Conservation (phyloP, 768 basidiomycete species). For the Tricholoma saponaceum region DNA sequence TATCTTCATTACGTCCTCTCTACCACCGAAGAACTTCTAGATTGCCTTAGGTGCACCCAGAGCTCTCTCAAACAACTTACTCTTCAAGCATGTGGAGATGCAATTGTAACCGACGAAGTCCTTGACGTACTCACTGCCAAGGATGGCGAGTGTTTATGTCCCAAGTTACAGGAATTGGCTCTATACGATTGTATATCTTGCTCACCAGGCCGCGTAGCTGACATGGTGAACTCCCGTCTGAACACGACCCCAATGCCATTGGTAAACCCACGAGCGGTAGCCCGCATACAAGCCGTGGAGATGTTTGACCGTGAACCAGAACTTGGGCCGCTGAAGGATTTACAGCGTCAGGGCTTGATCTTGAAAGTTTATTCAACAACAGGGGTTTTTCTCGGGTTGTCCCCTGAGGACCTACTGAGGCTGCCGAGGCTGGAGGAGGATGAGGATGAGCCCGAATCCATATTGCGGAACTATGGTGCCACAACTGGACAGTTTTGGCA, state of each 20-base stretch:
- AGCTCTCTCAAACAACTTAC: neutral
- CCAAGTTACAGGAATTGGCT: neutral
- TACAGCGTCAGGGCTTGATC: neutral
- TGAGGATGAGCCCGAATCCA: neutral
- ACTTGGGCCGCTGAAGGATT: neutral
- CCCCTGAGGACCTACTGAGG: neutral
- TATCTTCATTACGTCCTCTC: neutral
- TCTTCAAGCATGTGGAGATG: neutral
- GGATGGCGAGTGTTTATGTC: neutral
- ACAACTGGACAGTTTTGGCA: neutral
- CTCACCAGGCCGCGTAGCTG: neutral
- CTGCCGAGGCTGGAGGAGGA: neutral
- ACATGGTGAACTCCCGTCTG: neutral
- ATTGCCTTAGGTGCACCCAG: neutral
- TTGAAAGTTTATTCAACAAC: neutral
- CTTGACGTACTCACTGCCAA: neutral
- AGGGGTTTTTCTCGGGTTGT: neutral
- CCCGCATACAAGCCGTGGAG: neutral
- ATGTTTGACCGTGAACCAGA: neutral
- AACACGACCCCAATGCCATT: neutral
- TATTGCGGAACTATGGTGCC: neutral
- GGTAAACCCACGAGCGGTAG: neutral
- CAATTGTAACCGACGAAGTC: neutral
- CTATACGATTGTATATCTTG: neutral
- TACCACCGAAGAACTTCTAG: neutral